Percentiles rank a stretch among this genome's conserved stretches.
phyloP scores from a whole-genome alignment of 2,329 filamentous ascomycete species.

The Penicillium decumbens region DNA sequence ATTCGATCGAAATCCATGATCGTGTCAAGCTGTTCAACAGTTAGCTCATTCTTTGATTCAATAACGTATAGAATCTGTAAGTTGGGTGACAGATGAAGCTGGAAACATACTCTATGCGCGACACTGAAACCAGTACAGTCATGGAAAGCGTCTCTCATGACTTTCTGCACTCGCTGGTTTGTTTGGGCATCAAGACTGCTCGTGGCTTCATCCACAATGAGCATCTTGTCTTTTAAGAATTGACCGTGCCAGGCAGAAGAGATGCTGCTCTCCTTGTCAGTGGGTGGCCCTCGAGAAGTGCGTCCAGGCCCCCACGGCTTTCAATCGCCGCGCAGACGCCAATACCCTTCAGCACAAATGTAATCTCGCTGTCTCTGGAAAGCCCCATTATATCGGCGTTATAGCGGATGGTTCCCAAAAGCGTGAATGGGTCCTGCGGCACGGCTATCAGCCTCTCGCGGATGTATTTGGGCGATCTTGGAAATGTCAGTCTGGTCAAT shows the following conservation, averaged over 20 bases:
- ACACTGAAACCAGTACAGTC: constrained; percentile 53
- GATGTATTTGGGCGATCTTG: constrained; percentile 13
- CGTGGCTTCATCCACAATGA: constrained; percentile 28
- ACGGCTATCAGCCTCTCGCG: constrained; percentile 19
- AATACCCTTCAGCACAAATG: constrained; percentile 43
- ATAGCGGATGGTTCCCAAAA: constrained; percentile 35
- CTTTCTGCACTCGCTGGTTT: constrained; percentile 48
- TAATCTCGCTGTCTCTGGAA: background rate
- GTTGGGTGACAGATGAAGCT: background rate
- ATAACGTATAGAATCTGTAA: background rate
- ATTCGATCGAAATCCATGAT: constrained; percentile 14
- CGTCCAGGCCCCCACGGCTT: constrained; percentile 37
- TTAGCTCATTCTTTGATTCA: background rate
- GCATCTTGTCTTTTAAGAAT: constrained; percentile 29
- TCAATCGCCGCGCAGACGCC: constrained; percentile 43
- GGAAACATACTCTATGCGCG: constrained; percentile 45
- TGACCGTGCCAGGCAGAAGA: constrained; percentile 49
- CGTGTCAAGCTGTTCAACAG: constrained; percentile 2
- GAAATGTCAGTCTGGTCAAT: constrained; percentile 21
- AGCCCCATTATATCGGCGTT: constrained; percentile 43
- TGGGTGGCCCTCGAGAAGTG: constrained; percentile 29
- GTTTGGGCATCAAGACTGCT: constrained; percentile 47
- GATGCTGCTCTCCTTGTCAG: constrained; percentile 48
- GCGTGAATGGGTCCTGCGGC: constrained; percentile 24
- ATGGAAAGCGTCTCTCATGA: constrained; percentile 46